phyloP scores from a whole-genome alignment of 2,329 filamentous ascomycete species.

The Colletotrichum karsti region DNA sequence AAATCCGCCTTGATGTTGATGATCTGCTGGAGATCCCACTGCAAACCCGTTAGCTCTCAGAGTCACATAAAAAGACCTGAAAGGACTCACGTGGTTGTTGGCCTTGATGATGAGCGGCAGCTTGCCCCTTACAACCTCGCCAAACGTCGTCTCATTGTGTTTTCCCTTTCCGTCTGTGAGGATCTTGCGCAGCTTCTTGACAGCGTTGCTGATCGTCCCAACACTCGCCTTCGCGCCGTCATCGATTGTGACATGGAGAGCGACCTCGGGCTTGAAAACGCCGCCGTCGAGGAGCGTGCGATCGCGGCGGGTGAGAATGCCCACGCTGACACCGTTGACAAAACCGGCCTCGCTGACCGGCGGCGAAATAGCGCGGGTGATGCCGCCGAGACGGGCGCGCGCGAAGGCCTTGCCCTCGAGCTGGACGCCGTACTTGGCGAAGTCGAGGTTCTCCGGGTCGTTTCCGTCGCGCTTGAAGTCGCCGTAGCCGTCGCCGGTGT shows the following conservation, averaged over 20 bases:
- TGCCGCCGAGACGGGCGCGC: constrained; percentile 51
- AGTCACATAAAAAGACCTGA: not conserved
- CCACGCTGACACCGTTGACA: constrained; percentile 50
- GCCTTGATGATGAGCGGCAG: constrained; percentile 50
- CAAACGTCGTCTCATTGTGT: constrained; percentile 43
- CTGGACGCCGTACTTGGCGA: constrained; percentile 50
- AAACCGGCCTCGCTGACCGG: constrained; percentile 41
- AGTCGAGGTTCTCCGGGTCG: constrained; percentile 40
- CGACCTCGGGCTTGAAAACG: constrained; percentile 51
- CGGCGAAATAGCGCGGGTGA: constrained; percentile 51
- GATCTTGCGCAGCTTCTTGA: constrained; percentile 45
- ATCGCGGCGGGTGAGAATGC: constrained; percentile 46
- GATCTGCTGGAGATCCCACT: constrained; percentile 51
- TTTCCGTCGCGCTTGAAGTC: constrained; percentile 34
- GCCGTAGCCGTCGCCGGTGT: constrained; percentile 55
- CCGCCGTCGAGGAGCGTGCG: constrained; percentile 49
- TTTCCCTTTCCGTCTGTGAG: constrained; percentile 42
- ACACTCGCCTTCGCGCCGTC: constrained; percentile 39
- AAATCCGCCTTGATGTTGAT: constrained; percentile 47
- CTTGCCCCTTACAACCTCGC: constrained; percentile 43
- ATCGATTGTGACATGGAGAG: constrained; percentile 49
- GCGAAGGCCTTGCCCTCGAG: constrained; percentile 50
- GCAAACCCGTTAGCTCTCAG: not conserved
- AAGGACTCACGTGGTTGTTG: constrained; percentile 24
- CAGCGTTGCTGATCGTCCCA: constrained; percentile 33